Percentiles rank a stretch among this genome's conserved stretches.
Evolutionary conservation across 2,329 filamentous ascomycete species (phyloP).

Genomic region (Trichoderma afroharzianum): DNA sequence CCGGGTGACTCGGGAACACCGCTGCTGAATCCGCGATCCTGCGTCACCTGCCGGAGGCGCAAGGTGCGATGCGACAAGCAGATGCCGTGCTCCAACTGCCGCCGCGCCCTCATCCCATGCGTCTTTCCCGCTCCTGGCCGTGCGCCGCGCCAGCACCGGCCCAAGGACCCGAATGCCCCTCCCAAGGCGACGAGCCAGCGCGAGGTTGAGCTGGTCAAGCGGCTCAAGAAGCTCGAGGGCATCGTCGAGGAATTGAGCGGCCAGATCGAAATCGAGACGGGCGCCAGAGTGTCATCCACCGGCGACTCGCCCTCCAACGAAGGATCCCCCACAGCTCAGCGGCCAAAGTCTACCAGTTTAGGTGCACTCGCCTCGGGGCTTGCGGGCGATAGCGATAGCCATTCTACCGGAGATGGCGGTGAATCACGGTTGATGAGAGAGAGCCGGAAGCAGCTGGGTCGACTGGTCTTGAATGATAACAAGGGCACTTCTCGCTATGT

Average conservation of each 20-base stretch:
- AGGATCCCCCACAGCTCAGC: slow-evolving; percentile 15
- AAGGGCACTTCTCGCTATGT: slow-evolving; percentile 69
- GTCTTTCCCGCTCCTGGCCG: slow-evolving; percentile 71
- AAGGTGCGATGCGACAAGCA: slow-evolving; percentile 78
- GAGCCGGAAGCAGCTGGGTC: slow-evolving; percentile 53
- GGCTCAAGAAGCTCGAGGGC: slow-evolving; percentile 68
- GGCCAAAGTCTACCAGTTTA: slow-evolving; percentile 13
- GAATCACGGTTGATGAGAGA: slow-evolving; percentile 29
- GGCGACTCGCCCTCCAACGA: slow-evolving; percentile 27
- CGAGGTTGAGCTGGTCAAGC: slow-evolving; percentile 67
- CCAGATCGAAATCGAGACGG: slow-evolving; percentile 55
- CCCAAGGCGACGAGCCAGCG: slow-evolving; percentile 58
- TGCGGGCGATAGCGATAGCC: slow-evolving; percentile 26
- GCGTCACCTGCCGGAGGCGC: slow-evolving; percentile 49
- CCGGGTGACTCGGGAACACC: slow-evolving; percentile 32
- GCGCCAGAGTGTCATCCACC: slow-evolving; percentile 30
- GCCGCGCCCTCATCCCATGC: slow-evolving; percentile 66
- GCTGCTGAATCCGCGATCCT: slow-evolving; percentile 46
- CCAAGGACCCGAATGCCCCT: slow-evolving; percentile 61
- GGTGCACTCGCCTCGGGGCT: slow-evolving; percentile 16
- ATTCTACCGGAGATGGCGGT: slow-evolving; percentile 33
- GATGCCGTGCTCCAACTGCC: slow-evolving; percentile 73
- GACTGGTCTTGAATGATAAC: slow-evolving; percentile 66
- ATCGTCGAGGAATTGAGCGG: slow-evolving; percentile 69
- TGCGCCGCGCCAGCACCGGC: slow-evolving; percentile 63